Conservation (phyloP, 176 grass and related monocot species). For the Saccharum spontaneum region DNA sequence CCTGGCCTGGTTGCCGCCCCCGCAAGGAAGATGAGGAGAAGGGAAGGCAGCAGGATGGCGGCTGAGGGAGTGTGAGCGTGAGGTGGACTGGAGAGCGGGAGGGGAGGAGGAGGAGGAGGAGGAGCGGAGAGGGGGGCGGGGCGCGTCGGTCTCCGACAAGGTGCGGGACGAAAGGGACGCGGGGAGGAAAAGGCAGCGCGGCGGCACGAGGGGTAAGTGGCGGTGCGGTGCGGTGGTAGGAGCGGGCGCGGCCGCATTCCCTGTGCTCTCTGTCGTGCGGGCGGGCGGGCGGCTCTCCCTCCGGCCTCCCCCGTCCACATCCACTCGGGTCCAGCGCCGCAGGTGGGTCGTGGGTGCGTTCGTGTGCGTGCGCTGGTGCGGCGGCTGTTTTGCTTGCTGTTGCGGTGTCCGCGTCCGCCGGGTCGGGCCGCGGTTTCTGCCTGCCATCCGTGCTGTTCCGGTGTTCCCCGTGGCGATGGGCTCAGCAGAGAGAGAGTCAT, state of each 20-base stretch:
- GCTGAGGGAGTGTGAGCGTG: not conserved
- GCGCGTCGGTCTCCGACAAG: constrained; percentile 62
- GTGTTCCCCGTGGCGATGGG: not conserved
- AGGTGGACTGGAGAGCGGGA: constrained; percentile 3
- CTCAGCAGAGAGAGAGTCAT: not conserved
- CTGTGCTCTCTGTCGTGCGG: not conserved
- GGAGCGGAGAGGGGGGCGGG: not conserved
- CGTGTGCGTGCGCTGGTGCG: not conserved
- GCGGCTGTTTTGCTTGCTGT: not conserved
- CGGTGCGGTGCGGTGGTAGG: not conserved
- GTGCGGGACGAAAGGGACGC: constrained; percentile 48
- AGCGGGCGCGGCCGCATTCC: not conserved
- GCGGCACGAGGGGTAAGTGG: constrained; percentile 19
- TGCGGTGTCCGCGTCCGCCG: not conserved
- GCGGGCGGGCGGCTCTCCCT: not conserved
- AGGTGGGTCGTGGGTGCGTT: not conserved
- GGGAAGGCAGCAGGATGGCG: not conserved
- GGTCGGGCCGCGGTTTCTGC: not conserved
- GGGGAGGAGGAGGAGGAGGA: not conserved
- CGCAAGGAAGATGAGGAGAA: constrained; percentile 45
- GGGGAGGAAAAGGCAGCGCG: constrained; percentile 22
- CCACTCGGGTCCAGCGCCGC: constrained; percentile 7
- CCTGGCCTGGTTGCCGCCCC: constrained; percentile 48
- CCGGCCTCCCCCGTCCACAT: not conserved
- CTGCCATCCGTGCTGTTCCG: not conserved